Percentiles rank a stretch among this genome's conserved stretches.
These are phyloP conservation scores for Serendipita vermifera DNA, from an alignment of 768 basidiomycete species.

Conservation along the genomic window DNA sequence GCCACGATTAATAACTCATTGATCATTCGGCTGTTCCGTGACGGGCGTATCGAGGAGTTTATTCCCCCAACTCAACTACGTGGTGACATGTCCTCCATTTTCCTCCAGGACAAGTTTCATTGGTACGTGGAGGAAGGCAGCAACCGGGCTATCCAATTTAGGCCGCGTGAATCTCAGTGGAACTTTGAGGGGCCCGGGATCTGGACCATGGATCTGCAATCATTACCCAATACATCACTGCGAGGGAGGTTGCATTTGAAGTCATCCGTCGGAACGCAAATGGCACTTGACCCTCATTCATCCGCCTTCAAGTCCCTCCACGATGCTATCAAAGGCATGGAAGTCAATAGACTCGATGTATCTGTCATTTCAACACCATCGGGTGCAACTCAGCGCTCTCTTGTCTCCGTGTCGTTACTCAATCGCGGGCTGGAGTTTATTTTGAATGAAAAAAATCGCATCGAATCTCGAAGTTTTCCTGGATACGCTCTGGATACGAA, in stretches of 20 bases:
- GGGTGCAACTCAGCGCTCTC: background rate
- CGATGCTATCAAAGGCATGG: slow-evolving; percentile 21
- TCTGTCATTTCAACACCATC: slow-evolving; percentile 14
- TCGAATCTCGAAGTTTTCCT: slow-evolving; percentile 15
- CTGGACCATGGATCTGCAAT: background rate
- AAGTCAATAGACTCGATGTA: slow-evolving; percentile 16
- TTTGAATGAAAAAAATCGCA: slow-evolving; percentile 19
- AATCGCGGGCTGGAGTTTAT: slow-evolving; percentile 33
- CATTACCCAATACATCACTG: background rate
- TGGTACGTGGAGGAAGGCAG: background rate
- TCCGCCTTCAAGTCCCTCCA: slow-evolving; percentile 24
- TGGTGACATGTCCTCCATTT: background rate
- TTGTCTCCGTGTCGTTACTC: slow-evolving; percentile 26
- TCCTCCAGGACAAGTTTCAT: background rate
- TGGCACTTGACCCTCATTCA: slow-evolving; percentile 12
- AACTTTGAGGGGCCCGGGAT: background rate
- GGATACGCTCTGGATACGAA: slow-evolving; percentile 26
- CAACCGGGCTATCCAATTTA: background rate
- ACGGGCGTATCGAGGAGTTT: slow-evolving; percentile 22
- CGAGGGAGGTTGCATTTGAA: no score
- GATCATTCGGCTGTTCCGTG: slow-evolving; percentile 23
- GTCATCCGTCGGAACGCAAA: background rate
- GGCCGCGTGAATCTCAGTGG: background rate
- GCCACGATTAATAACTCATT: slow-evolving; percentile 17
- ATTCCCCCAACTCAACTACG: slow-evolving; percentile 22